Percentiles rank a stretch among this genome's conserved stretches.
Evolutionary conservation across 768 basidiomycete species (phyloP).

Genomic region (Neoboletus brunneissimus): DNA sequence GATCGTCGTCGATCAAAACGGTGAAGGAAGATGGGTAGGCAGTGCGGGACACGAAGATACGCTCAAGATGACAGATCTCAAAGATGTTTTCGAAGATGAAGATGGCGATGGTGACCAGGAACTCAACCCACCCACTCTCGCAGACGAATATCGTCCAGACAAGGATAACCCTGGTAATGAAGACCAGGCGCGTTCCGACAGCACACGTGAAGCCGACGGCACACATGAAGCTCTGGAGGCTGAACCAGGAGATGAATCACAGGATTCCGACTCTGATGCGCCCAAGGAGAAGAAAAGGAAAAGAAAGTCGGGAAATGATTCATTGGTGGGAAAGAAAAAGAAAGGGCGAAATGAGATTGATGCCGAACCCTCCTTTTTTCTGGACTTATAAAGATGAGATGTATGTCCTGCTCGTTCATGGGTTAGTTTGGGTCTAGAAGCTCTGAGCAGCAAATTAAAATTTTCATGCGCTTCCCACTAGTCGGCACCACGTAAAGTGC

Average conservation of each 20-base stretch:
- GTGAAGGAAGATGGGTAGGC: conserved; percentile 80
- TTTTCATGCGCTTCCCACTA: background rate
- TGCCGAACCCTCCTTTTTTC: conserved; percentile 63
- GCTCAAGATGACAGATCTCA: conserved; percentile 81
- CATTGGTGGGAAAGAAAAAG: conserved; percentile 47
- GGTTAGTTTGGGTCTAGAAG: background rate
- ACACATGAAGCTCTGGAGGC: conserved; percentile 3
- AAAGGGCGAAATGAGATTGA: conserved; percentile 60
- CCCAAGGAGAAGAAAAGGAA: conserved; percentile 51
- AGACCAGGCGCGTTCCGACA: conserved; percentile 11
- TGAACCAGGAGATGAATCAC: conserved; percentile 23
- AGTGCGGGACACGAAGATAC: conserved; percentile 90
- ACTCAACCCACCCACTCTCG: conserved; percentile 19
- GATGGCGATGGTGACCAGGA: conserved; percentile 26
- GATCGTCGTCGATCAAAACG: conserved; percentile 59
- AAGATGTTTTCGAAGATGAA: conserved; percentile 58
- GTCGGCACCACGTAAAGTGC: background rate
- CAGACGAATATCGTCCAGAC: conserved; percentile 23
- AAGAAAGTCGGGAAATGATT: conserved; percentile 52
- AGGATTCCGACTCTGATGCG: conserved; percentile 28
- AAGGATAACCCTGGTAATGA: conserved; percentile 8
- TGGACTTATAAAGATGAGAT: conserved; percentile 44
- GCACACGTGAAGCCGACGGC: background rate
- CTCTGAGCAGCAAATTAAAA: background rate
- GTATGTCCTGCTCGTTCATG: background rate